A percentile compares a stretch with the other conserved stretches of the same genome.
These are phyloP conservation scores for Lignosus rhinocerotis DNA, from an alignment of 1,284 basidiomycete genomes.

Conservation along the genomic window DNA sequence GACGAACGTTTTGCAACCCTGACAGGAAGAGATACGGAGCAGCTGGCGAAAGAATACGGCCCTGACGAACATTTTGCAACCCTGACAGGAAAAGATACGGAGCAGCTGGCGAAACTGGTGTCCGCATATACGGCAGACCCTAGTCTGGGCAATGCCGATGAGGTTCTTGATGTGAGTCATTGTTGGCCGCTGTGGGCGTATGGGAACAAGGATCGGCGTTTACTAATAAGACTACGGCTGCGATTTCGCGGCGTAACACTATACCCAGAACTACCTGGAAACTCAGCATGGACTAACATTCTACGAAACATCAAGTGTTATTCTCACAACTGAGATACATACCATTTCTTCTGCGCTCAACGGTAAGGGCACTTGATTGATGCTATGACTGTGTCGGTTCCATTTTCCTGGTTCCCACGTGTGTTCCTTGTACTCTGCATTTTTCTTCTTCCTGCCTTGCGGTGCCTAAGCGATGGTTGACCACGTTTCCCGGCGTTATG, in stretches of 20 bases:
- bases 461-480: background rate
- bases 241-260: background rate
- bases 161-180: conserved; percentile 52
- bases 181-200: conserved; percentile 15
- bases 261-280: conserved; percentile 61
- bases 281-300: conserved; percentile 59
- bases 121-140: conserved; percentile 53
- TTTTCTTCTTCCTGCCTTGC: background rate
- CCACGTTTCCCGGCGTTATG: conserved; percentile 3
- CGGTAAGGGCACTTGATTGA: conserved; percentile 42
- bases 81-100: conserved; percentile 54
- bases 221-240: background rate
- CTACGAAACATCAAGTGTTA: conserved; percentile 53
- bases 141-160: conserved; percentile 60
- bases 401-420: background rate
- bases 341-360: conserved; percentile 63
- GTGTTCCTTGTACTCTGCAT: background rate
- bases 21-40: no score
- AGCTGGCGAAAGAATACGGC: no score
- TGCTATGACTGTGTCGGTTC: background rate
- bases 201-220: conserved; percentile 12
- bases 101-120: conserved; percentile 52
- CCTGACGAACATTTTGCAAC: conserved; percentile 3
- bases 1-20: no score
- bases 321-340: conserved; percentile 61